phyloP scores from a whole-genome alignment of 441 rosid species.

The Populus tomentosa region DNA sequence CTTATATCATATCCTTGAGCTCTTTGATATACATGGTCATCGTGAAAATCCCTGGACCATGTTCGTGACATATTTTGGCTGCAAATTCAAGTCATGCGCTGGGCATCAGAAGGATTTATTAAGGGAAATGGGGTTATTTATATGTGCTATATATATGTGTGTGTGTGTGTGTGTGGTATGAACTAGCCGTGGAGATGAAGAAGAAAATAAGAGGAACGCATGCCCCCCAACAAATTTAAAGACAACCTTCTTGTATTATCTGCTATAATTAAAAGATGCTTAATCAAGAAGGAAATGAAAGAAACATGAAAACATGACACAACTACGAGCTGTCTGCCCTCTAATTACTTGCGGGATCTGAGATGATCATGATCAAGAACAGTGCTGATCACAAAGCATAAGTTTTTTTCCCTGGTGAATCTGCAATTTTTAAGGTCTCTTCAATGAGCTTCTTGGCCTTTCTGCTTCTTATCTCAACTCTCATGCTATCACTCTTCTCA shows the following conservation, averaged over 20 bases:
- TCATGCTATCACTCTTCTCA: constrained; percentile 61
- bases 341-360: neutral
- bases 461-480: constrained; percentile 38
- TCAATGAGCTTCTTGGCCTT: constrained; percentile 75
- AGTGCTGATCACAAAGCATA: constrained; percentile 33
- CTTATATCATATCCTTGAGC: too few relatives aligned
- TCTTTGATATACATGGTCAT: neutral
- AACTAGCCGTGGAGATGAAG: too few relatives aligned
- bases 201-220: neutral
- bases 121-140: neutral
- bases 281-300: neutral
- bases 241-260: neutral
- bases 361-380: neutral
- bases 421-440: constrained; percentile 66
- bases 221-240: neutral
- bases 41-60: too few relatives aligned
- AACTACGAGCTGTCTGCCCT: neutral
- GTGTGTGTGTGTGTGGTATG: too few relatives aligned
- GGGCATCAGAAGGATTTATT: neutral
- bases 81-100: neutral
- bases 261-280: neutral
- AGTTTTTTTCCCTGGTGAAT: constrained; percentile 56
- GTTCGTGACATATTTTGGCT: too few relatives aligned
- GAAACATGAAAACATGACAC: neutral
- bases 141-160: too few relatives aligned